These are phyloP conservation scores for Spathaspora sp. DNA, from an alignment of 805 yeast genomes.

Conservation along the genomic window DNA sequence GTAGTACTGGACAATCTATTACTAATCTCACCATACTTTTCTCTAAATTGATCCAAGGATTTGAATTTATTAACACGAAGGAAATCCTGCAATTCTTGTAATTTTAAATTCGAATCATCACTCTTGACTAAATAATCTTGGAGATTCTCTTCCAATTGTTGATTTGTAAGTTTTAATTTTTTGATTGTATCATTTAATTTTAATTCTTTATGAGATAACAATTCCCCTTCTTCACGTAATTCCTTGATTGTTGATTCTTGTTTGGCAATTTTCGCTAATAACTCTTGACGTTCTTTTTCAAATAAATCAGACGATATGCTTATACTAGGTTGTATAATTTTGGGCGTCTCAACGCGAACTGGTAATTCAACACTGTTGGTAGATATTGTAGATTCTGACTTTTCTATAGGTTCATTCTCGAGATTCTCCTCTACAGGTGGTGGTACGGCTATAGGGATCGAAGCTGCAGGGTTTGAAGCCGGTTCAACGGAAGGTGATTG, in stretches of 20 bases:
- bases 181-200: slow-evolving; percentile 65
- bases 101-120: slow-evolving; percentile 25
- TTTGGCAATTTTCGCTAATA: slow-evolving; percentile 32
- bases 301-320: background rate
- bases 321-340: too few relatives aligned
- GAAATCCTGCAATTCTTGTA: slow-evolving; percentile 37
- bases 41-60: slow-evolving; percentile 25
- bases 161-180: slow-evolving; percentile 41
- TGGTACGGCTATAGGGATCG: background rate
- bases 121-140: slow-evolving; percentile 25
- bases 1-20: slow-evolving; percentile 13
- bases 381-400: background rate
- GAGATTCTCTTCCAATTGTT: slow-evolving; percentile 26
- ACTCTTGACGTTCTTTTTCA: slow-evolving; percentile 10
- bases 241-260: slow-evolving; percentile 64
- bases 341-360: too few relatives aligned
- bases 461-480: background rate
- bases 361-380: too few relatives aligned
- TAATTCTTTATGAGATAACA: slow-evolving; percentile 66
- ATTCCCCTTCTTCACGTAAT: slow-evolving; percentile 72
- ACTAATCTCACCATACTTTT: slow-evolving; percentile 12
- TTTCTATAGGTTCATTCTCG: background rate
- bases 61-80: slow-evolving; percentile 24
- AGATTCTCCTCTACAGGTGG: background rate
- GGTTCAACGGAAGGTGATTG: slow-evolving; percentile 2